A percentile compares a stretch with the other conserved stretches of the same genome.
phyloP scores from a whole-genome alignment of 2,329 filamentous ascomycete species.

The Cladosporium sp. region DNA sequence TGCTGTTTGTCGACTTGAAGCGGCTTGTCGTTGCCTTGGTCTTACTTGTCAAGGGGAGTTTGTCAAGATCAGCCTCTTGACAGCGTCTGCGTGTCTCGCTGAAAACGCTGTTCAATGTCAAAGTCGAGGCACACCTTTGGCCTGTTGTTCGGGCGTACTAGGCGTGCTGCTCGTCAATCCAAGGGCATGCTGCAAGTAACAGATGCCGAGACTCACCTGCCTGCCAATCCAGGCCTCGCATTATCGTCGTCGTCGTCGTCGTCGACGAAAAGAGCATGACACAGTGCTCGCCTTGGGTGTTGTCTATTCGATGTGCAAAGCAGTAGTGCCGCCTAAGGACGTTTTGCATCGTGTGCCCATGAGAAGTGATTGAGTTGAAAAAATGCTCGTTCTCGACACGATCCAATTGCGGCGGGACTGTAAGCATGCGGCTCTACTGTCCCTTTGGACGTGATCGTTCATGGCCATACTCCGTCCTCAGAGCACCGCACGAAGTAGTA shows the following conservation, averaged over 20 bases:
- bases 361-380: background rate
- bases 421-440: background rate
- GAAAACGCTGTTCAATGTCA: background rate
- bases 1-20: background rate
- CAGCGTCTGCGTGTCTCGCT: background rate
- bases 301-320: background rate
- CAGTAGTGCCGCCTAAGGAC: background rate
- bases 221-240: background rate
- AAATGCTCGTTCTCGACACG: background rate
- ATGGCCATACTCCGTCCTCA: background rate
- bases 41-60: background rate
- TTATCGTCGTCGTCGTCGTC: background rate
- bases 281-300: background rate
- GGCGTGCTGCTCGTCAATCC: background rate
- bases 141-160: background rate
- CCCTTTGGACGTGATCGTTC: background rate
- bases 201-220: background rate
- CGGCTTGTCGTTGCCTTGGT: background rate
- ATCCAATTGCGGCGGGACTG: background rate
- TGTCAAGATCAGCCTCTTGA: accelerated
- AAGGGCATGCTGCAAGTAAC: background rate
- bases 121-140: background rate
- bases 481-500: background rate
- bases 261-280: background rate
- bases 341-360: background rate